Conservation (phyloP, 495 filamentous ascomycete species). For the Venustampulla echinocandica region DNA sequence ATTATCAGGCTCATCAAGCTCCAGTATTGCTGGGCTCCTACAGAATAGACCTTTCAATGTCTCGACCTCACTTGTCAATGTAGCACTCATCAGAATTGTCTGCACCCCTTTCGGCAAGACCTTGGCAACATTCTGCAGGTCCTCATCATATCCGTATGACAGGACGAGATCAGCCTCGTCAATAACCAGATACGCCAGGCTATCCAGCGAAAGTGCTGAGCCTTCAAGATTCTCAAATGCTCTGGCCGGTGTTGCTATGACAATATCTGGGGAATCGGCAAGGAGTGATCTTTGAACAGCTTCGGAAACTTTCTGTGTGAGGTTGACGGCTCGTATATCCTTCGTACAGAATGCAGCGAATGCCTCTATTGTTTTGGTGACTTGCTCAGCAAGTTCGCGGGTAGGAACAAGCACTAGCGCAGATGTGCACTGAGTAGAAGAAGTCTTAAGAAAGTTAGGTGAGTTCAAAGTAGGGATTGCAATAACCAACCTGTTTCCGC, state of each 20-base stretch:
- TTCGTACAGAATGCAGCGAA: conserved; percentile 78
- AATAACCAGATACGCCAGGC: conserved; percentile 73
- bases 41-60: conserved; percentile 81
- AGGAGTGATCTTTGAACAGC: conserved; percentile 76
- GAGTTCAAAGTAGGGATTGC: neutral
- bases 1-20: conserved; percentile 64
- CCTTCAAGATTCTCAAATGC: conserved; percentile 62
- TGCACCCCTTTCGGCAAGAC: conserved; percentile 77
- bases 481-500: conserved; percentile 53
- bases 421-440: conserved; percentile 26
- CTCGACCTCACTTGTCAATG: conserved; percentile 78
- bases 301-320: conserved; percentile 82
- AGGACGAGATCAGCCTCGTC: conserved; percentile 95
- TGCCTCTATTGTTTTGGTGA: conserved; percentile 60
- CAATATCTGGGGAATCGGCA: conserved; percentile 78
- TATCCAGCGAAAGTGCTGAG: conserved; percentile 56
- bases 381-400: conserved; percentile 85
- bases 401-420: conserved; percentile 89
- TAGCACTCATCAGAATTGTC: conserved; percentile 88
- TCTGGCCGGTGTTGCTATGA: conserved; percentile 80
- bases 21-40: conserved; percentile 63
- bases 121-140: conserved; percentile 68
- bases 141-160: conserved; percentile 88
- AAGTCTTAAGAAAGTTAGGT: conserved; percentile 15
- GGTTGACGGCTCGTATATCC: conserved; percentile 68